Conservation (phyloP, 2,329 filamentous ascomycete genomes). For the Exophiala sideris region DNA sequence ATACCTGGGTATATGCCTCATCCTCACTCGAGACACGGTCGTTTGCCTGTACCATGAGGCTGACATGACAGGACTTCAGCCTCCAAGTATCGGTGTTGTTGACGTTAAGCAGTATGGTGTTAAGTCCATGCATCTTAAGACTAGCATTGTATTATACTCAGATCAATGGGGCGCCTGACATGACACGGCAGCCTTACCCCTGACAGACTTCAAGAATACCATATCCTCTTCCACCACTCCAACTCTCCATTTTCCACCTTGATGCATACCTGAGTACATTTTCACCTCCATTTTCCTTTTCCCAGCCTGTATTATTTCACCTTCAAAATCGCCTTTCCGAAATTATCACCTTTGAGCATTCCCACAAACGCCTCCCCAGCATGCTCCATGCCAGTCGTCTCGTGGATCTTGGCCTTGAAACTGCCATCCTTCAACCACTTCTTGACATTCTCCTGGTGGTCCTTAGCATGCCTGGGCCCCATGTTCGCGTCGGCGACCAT, state of each 20-base stretch:
- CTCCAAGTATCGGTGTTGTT: too few relatives aligned
- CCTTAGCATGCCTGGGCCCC: conserved; percentile 62
- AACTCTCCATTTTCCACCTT: background rate
- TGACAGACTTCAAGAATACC: too few relatives aligned
- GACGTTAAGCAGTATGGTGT: too few relatives aligned
- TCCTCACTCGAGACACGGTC: too few relatives aligned
- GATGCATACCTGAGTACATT: background rate
- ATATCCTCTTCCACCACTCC: too few relatives aligned
- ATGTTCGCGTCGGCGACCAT: conserved; percentile 65
- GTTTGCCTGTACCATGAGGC: too few relatives aligned
- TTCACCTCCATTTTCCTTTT: background rate
- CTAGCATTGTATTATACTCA: too few relatives aligned
- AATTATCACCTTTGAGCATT: conserved; percentile 74
- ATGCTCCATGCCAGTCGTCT: conserved; percentile 75
- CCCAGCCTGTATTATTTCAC: conserved; percentile 35
- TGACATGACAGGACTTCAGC: too few relatives aligned
- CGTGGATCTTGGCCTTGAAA: conserved; percentile 65
- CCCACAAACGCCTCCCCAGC: conserved; percentile 69
- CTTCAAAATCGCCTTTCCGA: conserved; percentile 80
- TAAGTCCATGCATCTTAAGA: too few relatives aligned
- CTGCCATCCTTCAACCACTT: conserved; percentile 73
- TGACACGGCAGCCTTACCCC: too few relatives aligned
- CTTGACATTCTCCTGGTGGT: conserved; percentile 72
- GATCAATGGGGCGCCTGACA: too few relatives aligned
- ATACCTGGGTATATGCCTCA: too few relatives aligned